These are phyloP conservation scores for Globisporangium uncinulatum DNA, from an alignment of 352 stramenopile genomes.

Conservation along the genomic window DNA sequence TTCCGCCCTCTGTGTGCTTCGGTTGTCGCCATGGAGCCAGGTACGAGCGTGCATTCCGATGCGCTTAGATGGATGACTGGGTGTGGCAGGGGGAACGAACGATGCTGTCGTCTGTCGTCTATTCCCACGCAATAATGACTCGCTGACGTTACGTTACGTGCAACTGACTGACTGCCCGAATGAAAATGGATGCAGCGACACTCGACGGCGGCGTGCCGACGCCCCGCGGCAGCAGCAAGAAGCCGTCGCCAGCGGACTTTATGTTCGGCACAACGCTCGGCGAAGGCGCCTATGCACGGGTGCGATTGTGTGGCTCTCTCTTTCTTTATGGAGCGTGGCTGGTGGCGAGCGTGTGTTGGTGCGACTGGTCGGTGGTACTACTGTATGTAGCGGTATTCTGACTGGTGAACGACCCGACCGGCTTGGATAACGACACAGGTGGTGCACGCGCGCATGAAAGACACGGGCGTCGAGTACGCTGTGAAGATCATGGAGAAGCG, in stretches of 20 bases:
- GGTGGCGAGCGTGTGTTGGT: no score
- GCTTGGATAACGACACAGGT: conserved; percentile 22
- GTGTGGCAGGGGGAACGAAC: neutral
- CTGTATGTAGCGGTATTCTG: no score
- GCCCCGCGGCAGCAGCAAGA: conserved; percentile 46
- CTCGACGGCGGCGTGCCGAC: conserved; percentile 23
- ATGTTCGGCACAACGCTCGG: conserved; percentile 87
- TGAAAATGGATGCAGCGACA: conserved; percentile 17
- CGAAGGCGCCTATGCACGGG: conserved; percentile 82
- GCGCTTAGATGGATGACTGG: neutral
- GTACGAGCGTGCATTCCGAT: neutral
- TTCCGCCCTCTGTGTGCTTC: neutral
- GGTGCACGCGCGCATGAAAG: conserved; percentile 87
- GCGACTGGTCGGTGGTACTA: no score
- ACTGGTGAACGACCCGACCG: no score
- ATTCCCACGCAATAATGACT: neutral
- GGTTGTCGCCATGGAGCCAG: neutral
- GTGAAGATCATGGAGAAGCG: conserved; percentile 92
- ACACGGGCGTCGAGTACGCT: conserved; percentile 79
- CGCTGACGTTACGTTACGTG: neutral
- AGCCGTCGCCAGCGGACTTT: conserved; percentile 82
- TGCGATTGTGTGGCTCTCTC: conserved; percentile 16
- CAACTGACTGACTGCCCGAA: neutral
- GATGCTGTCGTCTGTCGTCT: neutral
- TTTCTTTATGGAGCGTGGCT: neutral